These are phyloP conservation scores for Dothideomycetidae sp. DNA, from an alignment of 2,329 filamentous ascomycete genomes.

Conservation along the genomic window DNA sequence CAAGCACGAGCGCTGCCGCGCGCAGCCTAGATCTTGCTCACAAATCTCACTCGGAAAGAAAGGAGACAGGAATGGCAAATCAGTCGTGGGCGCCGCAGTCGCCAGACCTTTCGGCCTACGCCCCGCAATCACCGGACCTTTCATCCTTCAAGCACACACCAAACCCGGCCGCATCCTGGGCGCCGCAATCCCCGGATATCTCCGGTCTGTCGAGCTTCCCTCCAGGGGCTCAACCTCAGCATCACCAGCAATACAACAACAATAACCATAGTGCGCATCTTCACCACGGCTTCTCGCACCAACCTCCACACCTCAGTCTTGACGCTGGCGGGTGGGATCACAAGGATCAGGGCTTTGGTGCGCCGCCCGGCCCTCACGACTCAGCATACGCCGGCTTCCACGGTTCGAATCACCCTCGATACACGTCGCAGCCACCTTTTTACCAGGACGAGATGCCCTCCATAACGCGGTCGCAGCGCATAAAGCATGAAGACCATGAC, in stretches of 20 bases:
- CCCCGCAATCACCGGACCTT: conserved; percentile 26
- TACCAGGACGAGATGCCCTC: conserved; percentile 9
- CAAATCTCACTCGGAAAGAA: too few species aligned
- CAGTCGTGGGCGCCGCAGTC: conserved; percentile 27
- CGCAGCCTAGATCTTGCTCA: too few species aligned
- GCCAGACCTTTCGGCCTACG: conserved; percentile 35
- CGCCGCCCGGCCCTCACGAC: conserved; percentile 6
- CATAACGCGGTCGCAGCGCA: conserved; percentile 14
- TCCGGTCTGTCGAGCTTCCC: conserved; percentile 21
- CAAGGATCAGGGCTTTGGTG: conserved; percentile 9
- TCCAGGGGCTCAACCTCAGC: conserved; percentile 15
- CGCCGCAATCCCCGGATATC: conserved; percentile 26
- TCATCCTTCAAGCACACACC: conserved; percentile 16
- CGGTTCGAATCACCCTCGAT: conserved; percentile 3
- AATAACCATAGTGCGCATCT: too few species aligned
- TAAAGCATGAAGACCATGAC: conserved; percentile 13
- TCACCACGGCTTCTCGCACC: conserved; percentile 13
- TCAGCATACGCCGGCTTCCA: conserved; percentile 6
- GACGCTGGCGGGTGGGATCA: conserved; percentile 7
- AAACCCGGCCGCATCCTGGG: conserved; percentile 14
- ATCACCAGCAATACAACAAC: conserved; percentile 8
- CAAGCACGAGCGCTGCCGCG: too few species aligned
- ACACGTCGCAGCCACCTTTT: conserved; percentile 10
- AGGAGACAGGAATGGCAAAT: conserved; percentile 9
- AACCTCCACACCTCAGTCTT: conserved; percentile 12